phyloP scores from a whole-genome alignment of 1,284 basidiomycete species.

The Cutaneotrichosporon cavernicola region DNA sequence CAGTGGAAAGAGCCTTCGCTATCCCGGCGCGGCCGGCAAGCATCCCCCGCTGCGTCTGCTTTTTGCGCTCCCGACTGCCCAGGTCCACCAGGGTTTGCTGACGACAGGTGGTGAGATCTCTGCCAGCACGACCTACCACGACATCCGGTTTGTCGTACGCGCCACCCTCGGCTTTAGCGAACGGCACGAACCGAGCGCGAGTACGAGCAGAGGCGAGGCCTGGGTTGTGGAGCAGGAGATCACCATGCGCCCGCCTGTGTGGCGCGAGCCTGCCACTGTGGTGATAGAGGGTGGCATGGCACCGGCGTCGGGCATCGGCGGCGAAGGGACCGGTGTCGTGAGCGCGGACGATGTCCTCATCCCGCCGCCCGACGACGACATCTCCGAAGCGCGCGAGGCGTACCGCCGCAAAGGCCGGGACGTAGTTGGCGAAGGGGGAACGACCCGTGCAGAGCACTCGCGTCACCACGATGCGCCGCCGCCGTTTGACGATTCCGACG shows the following conservation, averaged over 20 bases:
- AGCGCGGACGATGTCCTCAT: constrained; percentile 19
- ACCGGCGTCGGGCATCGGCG: constrained; percentile 22
- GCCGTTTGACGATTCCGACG: constrained; percentile 32
- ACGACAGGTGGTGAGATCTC: constrained; percentile 48
- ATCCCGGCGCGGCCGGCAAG: constrained; percentile 35
- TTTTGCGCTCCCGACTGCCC: constrained; percentile 47
- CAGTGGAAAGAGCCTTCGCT: constrained; percentile 51
- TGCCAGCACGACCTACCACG: constrained; percentile 39
- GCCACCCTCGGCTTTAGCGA: constrained; percentile 43
- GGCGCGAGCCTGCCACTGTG: constrained; percentile 40
- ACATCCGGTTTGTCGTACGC: constrained; percentile 41
- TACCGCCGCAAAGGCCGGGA: constrained; percentile 52
- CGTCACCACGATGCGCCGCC: constrained; percentile 31
- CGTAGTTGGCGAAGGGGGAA: constrained; percentile 47
- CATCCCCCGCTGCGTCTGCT: constrained; percentile 48
- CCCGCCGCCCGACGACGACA: constrained; percentile 9
- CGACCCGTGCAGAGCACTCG: constrained; percentile 19
- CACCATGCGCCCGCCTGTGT: constrained; percentile 35
- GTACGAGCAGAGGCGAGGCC: neutral
- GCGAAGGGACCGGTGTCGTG: neutral
- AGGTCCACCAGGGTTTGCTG: constrained; percentile 25
- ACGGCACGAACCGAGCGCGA: constrained; percentile 2
- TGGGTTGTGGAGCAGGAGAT: constrained; percentile 40
- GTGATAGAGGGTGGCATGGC: constrained; percentile 35
- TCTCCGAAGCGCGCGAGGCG: constrained; percentile 44